Base-by-base conservation (phyloP, 1,139 yeast species). In the Debaryomyces sp. region DNA sequence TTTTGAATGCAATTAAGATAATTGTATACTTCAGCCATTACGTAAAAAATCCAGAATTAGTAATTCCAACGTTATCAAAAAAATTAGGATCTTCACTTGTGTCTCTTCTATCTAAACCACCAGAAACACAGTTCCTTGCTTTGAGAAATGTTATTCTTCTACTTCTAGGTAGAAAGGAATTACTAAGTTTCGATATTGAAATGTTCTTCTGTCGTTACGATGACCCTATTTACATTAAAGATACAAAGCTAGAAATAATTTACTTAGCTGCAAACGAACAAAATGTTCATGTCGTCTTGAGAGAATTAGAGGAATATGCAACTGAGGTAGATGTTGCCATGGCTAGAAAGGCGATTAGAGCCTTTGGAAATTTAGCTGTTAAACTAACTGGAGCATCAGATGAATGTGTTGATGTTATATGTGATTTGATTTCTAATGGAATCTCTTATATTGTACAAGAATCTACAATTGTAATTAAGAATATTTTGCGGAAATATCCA, bases 141-240 rank as follows among this genome's bases (percentile, higher is more conserved):
- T 72, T 92, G 51, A 72, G 97, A 60, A 92, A 92, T 63, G 87
- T 91, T 43, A 89, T 90, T 22, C 66, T 92, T 35, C 69, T 92
- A 21, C 75, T 91, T 30, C 77, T 91, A 50, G 84, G 90, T 38
- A 79, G 85, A 51, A 85, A 85, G 17, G 77, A 81, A 18, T 71
- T 89, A 50, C 70, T 89, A 5, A 71, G 74, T 21, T 73, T 89
- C 47, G 95, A 87, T 54, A 90, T 87, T 24, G 82, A 84, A 49
- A 81, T 84, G 70, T 89, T 92, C 63, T 90, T 89, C 65, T 86
- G 95, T 66, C 84, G 84, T 53, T 89, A 82, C 59, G 87, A 87
- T 61, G 97, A 92, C 63, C 95, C 96, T 0, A 84, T 89, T 21
- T 94, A 88, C 63, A 86, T 94, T 61, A 90, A 91, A 64, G 95